These are phyloP conservation scores for Colletotrichum sp. DNA, from an alignment of 2,329 filamentous ascomycete species.

Conservation along the genomic window DNA sequence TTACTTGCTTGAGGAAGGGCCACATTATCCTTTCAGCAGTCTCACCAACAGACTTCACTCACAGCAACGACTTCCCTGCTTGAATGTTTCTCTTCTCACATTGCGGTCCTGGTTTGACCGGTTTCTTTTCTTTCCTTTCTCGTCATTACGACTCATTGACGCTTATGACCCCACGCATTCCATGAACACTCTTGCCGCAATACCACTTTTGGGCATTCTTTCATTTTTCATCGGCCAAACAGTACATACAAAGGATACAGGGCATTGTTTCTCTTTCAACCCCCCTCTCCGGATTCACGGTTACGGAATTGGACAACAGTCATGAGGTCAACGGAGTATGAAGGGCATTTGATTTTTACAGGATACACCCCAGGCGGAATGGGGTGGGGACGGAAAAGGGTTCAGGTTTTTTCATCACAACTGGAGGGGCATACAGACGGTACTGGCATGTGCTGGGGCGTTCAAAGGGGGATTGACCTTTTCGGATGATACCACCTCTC, in stretches of 20 bases:
- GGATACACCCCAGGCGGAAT: background rate
- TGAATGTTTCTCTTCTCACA: background rate
- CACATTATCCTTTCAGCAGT: background rate
- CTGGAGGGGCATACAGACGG: conserved; percentile 11
- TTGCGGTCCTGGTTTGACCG: background rate
- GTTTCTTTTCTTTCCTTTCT: background rate
- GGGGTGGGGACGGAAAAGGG: background rate
- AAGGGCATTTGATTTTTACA: background rate
- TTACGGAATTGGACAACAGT: conserved; percentile 13
- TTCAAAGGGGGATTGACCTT: background rate
- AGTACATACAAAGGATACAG: conserved; percentile 7
- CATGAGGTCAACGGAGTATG: conserved; percentile 7
- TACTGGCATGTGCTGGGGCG: conserved; percentile 17
- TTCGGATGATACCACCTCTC: conserved; percentile 21
- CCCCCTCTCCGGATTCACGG: conserved; percentile 10
- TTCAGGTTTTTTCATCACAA: background rate
- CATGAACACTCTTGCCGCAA: background rate
- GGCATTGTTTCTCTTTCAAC: conserved; percentile 7
- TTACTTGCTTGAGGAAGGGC: background rate
- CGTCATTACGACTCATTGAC: background rate
- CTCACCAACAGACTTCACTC: background rate
- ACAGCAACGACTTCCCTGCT: background rate
- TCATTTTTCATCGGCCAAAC: conserved; percentile 4
- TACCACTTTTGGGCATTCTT: background rate
- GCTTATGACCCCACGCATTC: background rate